Percentiles rank a stretch among this genome's conserved stretches.
phyloP scores from a whole-genome alignment of 306 rosid species.

The Dalbergia cultrata region DNA sequence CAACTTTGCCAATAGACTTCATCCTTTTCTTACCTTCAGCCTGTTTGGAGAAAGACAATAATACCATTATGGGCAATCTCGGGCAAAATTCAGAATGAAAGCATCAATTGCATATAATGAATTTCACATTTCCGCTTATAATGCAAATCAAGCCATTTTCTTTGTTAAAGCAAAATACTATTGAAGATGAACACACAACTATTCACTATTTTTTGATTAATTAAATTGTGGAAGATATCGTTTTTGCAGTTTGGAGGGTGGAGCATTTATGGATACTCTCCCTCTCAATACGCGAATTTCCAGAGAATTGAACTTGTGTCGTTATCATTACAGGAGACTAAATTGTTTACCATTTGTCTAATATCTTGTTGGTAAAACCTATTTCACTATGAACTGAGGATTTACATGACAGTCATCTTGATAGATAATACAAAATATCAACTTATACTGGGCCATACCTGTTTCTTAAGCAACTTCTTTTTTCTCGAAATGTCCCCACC shows the following conservation, averaged over 20 bases:
- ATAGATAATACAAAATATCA: constrained; percentile 9
- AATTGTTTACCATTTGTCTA: too few relatives aligned
- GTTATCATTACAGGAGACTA: too few relatives aligned
- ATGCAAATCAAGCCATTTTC: constrained; percentile 21
- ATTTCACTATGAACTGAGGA: constrained; percentile 16
- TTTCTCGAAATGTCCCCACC: constrained; percentile 91
- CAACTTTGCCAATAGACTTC: constrained; percentile 94
- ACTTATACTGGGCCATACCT: constrained; percentile 55
- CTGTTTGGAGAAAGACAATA: constrained; percentile 47
- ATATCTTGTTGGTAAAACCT: not conserved
- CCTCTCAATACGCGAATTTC: too few relatives aligned
- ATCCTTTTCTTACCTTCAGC: constrained; percentile 98
- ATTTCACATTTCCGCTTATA: constrained; percentile 15
- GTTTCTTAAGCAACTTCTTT: constrained; percentile 92
- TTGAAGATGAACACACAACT: constrained; percentile 14
- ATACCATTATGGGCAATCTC: constrained; percentile 29
- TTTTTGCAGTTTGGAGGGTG: too few relatives aligned
- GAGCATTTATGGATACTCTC: too few relatives aligned
- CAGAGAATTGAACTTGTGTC: too few relatives aligned
- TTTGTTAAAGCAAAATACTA: constrained; percentile 12
- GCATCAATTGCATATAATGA: constrained; percentile 1
- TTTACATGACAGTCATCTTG: constrained; percentile 28
- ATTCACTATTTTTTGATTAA: not conserved
- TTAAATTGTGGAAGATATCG: too few relatives aligned
- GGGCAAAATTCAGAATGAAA: constrained; percentile 23